Evolutionary conservation across 257 asterid species (phyloP).

Genomic region (Fraxinus anomala): DNA sequence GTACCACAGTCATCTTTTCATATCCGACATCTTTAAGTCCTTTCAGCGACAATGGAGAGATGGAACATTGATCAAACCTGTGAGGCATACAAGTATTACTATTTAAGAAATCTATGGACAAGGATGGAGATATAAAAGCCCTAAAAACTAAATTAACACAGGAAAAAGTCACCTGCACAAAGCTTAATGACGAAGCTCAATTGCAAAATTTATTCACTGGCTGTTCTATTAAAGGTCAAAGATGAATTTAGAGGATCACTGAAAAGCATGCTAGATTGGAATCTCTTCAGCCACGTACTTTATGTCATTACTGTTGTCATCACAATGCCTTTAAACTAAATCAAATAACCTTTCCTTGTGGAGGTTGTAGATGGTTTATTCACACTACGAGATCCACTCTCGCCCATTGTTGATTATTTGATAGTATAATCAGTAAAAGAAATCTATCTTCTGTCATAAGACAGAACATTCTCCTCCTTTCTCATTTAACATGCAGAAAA

Average conservation of each 20-base stretch:
- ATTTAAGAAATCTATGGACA: background rate
- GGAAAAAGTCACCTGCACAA: slow-evolving; percentile 3
- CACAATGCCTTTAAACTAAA: slow-evolving; percentile 1
- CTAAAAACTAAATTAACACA: slow-evolving; percentile 3
- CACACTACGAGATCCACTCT: background rate
- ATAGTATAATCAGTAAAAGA: background rate
- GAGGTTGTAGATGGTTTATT: background rate
- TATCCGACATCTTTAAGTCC: slow-evolving; percentile 91
- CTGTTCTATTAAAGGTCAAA: background rate
- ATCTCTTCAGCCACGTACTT: background rate
- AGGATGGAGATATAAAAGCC: background rate
- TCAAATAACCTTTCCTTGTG: slow-evolving; percentile 7
- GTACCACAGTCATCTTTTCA: slow-evolving; percentile 89
- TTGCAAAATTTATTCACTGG: background rate
- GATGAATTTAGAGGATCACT: background rate
- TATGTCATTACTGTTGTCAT: background rate
- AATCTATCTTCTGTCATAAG: background rate
- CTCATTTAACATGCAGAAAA: background rate
- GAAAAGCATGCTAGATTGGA: background rate
- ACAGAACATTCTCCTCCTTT: background rate
- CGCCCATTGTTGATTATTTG: background rate
- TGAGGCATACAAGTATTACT: slow-evolving; percentile 9
- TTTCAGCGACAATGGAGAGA: slow-evolving; percentile 77
- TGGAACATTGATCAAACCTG: slow-evolving; percentile 84
- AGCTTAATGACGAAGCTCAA: background rate